Evolutionary conservation across 345 rosid genomes (phyloP).

Genomic region (Excoecaria agallocha): DNA sequence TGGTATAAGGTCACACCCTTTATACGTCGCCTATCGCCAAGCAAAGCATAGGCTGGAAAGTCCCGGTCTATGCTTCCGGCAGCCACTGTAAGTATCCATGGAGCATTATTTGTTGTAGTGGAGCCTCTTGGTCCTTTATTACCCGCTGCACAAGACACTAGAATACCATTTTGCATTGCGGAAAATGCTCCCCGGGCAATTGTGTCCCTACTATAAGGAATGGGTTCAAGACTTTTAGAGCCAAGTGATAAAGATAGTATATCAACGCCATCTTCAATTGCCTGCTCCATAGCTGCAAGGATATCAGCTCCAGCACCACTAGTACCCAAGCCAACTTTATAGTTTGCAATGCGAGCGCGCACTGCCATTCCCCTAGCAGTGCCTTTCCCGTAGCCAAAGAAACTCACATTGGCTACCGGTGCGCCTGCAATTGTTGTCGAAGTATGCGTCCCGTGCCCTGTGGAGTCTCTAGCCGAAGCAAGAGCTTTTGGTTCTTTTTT

Average conservation of each 20-base stretch:
- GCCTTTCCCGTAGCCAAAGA: slow-evolving; percentile 71
- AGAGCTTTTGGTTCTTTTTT: slow-evolving; percentile 30
- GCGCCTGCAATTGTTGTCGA: slow-evolving; percentile 83
- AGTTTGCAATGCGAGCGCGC: slow-evolving; percentile 75
- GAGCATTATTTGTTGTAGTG: slow-evolving; percentile 65
- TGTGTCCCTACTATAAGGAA: slow-evolving; percentile 53
- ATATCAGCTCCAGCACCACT: slow-evolving; percentile 71
- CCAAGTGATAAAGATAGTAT: slow-evolving; percentile 77
- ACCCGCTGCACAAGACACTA: slow-evolving; percentile 77
- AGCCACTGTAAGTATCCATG: slow-evolving; percentile 48
- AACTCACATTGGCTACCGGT: slow-evolving; percentile 55
- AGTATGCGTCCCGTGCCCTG: background rate
- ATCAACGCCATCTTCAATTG: slow-evolving; percentile 72
- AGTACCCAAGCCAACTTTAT: slow-evolving; percentile 80
- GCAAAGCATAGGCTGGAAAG: slow-evolving; percentile 60
- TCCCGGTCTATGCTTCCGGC: slow-evolving; percentile 53
- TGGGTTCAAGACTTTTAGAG: slow-evolving; percentile 17
- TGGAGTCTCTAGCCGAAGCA: slow-evolving; percentile 57
- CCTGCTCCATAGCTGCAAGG: slow-evolving; percentile 74
- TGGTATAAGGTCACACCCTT: slow-evolving; percentile 67
- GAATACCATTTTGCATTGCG: slow-evolving; percentile 65
- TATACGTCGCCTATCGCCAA: slow-evolving; percentile 44
- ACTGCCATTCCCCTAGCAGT: background rate
- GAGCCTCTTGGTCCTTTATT: slow-evolving; percentile 61
- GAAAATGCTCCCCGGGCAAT: slow-evolving; percentile 66